These are phyloP conservation scores for Fragaria vesca DNA, from an alignment of 306 rosid species.

Conservation along the genomic window DNA sequence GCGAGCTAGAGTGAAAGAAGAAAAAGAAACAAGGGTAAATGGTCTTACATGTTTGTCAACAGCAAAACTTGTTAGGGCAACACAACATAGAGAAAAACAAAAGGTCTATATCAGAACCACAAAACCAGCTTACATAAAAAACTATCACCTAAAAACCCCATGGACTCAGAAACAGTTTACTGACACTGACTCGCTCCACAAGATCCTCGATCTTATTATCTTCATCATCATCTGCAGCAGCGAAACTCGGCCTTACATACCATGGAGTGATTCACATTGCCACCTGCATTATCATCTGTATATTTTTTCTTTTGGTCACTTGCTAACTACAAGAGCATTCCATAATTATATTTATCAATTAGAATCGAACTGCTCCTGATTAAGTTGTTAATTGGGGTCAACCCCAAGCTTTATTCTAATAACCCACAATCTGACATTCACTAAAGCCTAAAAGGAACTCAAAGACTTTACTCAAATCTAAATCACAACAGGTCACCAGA, in stretches of 20 bases:
- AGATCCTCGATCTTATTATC: background rate
- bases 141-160: constrained; percentile 1
- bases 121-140: background rate
- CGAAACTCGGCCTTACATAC: background rate
- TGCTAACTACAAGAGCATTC: constrained; percentile 38
- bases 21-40: background rate
- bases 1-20: background rate
- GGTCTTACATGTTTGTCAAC: constrained; percentile 21
- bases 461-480: constrained; percentile 22
- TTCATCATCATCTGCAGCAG: background rate
- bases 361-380: background rate
- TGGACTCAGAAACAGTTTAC: constrained; percentile 2
- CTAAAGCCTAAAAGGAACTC: constrained; percentile 16
- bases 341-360: constrained; percentile 1
- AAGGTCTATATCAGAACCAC: background rate
- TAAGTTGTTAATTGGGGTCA: constrained; percentile 36
- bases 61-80: constrained; percentile 26
- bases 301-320: constrained; percentile 25
- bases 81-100: constrained; percentile 33
- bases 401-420: constrained; percentile 25
- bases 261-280: constrained; percentile 3
- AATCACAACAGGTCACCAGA: constrained; percentile 12
- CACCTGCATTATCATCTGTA: constrained; percentile 8
- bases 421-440: constrained; percentile 31
- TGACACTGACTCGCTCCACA: constrained; percentile 17